A percentile compares a stretch with the other conserved stretches of the same genome.
These are phyloP conservation scores for Populus davidiana DNA, from an alignment of 345 rosid species.

Conservation along the genomic window DNA sequence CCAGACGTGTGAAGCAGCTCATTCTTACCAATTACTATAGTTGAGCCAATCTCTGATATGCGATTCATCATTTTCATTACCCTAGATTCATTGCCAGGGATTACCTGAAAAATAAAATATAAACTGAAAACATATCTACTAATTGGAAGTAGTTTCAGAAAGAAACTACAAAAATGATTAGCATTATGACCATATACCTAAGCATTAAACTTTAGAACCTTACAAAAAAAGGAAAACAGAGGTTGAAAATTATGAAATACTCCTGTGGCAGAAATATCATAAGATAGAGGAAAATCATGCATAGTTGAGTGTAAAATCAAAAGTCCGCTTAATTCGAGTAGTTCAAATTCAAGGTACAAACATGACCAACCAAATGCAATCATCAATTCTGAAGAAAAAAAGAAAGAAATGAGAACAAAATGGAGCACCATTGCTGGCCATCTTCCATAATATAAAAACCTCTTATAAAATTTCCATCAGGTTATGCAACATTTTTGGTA, in stretches of 20 bases:
- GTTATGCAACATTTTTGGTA: neutral
- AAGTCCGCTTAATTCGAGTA: neutral
- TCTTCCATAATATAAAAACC: neutral
- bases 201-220: neutral
- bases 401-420: neutral
- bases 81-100: slow-evolving; percentile 96
- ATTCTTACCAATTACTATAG: slow-evolving; percentile 81
- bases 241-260: neutral
- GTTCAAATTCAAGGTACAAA: neutral
- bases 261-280: neutral
- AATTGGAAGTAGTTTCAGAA: neutral
- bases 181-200: neutral
- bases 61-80: slow-evolving; percentile 99
- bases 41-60: slow-evolving; percentile 86
- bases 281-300: neutral
- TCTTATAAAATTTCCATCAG: neutral
- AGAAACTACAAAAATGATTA: neutral
- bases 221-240: neutral
- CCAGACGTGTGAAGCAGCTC: slow-evolving; percentile 94
- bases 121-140: slow-evolving; percentile 1
- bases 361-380: neutral
- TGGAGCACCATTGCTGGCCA: neutral
- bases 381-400: neutral
- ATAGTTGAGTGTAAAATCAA: neutral
- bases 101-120: slow-evolving; percentile 53